Evolutionary conservation across 1,284 basidiomycete genomes (phyloP).

Genomic region (Ganoderma lingzhi): DNA sequence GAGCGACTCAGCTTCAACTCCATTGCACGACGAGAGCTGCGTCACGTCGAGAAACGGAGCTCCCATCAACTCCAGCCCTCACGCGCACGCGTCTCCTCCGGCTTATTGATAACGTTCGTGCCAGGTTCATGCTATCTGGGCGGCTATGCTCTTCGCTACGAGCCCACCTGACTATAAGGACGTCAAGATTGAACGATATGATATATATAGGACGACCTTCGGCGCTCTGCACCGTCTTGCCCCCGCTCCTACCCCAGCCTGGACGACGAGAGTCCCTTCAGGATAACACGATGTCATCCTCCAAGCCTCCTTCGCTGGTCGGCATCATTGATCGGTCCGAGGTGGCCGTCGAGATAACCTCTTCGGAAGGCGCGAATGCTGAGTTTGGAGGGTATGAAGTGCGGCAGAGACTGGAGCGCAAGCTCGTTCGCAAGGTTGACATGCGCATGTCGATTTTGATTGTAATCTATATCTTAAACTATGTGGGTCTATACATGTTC

Average conservation of each 20-base stretch:
- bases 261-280: too few relatives aligned
- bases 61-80: not conserved
- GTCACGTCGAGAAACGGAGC: not conserved
- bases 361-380: constrained; percentile 35
- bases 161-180: not conserved
- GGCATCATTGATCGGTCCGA: constrained; percentile 19
- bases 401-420: constrained; percentile 55
- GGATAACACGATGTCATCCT: constrained; percentile 18
- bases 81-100: not conserved
- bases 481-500: constrained; percentile 47
- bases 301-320: constrained; percentile 18
- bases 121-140: not conserved
- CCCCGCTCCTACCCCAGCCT: not conserved
- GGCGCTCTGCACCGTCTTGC: too few relatives aligned
- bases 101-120: not conserved
- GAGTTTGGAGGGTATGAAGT: constrained; percentile 53
- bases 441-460: constrained; percentile 69
- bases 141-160: not conserved
- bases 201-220: not conserved
- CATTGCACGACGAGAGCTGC: not conserved
- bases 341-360: constrained; percentile 17
- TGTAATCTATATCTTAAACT: constrained; percentile 74
- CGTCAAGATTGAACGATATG: not conserved
- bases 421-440: constrained; percentile 68
- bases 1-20: not conserved